phyloP scores from a whole-genome alignment of 768 basidiomycete genomes.

The Hebeloma cylindrosporum region DNA sequence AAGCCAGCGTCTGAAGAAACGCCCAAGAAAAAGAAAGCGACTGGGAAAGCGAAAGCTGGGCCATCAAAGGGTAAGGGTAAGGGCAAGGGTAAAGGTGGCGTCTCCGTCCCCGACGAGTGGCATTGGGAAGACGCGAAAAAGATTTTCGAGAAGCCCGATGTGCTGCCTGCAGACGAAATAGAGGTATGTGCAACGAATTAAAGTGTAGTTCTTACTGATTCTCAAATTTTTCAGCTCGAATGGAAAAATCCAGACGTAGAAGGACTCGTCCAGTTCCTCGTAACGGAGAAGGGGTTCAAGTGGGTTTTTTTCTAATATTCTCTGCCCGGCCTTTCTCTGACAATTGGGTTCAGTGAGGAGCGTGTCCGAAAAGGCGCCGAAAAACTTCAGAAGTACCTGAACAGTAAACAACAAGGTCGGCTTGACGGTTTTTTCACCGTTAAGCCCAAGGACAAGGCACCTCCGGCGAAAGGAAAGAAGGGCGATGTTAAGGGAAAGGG shows the following conservation, averaged over 20 bases:
- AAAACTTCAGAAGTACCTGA: slow-evolving; percentile 84
- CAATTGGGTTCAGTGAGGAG: slow-evolving; percentile 70
- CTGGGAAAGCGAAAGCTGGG: slow-evolving; percentile 36
- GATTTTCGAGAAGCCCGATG: slow-evolving; percentile 88
- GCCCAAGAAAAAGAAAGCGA: slow-evolving; percentile 40
- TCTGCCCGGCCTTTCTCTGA: background rate
- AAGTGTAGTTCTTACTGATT: background rate
- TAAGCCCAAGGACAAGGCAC: slow-evolving; percentile 54
- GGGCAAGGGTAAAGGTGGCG: slow-evolving; percentile 72
- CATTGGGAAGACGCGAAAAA: slow-evolving; percentile 95
- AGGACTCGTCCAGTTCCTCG: slow-evolving; percentile 90
- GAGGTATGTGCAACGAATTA: slow-evolving; percentile 60
- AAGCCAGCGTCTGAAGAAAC: slow-evolving; percentile 21
- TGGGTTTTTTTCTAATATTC: slow-evolving; percentile 37
- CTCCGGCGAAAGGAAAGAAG: slow-evolving; percentile 26
- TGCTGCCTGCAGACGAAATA: slow-evolving; percentile 79
- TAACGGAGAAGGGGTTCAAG: slow-evolving; percentile 97
- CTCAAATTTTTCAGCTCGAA: slow-evolving; percentile 60
- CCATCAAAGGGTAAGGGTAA: slow-evolving; percentile 35
- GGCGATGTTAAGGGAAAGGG: slow-evolving; percentile 32
- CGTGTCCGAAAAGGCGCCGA: slow-evolving; percentile 94
- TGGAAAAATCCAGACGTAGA: slow-evolving; percentile 95
- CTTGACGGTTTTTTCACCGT: slow-evolving; percentile 93
- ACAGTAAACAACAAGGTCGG: slow-evolving; percentile 92
- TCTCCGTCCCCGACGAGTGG: slow-evolving; percentile 91